Base-by-base conservation (phyloP, 225 moss, liverwort and hornwort genomes). In the Thuidium tamariscinum region DNA sequence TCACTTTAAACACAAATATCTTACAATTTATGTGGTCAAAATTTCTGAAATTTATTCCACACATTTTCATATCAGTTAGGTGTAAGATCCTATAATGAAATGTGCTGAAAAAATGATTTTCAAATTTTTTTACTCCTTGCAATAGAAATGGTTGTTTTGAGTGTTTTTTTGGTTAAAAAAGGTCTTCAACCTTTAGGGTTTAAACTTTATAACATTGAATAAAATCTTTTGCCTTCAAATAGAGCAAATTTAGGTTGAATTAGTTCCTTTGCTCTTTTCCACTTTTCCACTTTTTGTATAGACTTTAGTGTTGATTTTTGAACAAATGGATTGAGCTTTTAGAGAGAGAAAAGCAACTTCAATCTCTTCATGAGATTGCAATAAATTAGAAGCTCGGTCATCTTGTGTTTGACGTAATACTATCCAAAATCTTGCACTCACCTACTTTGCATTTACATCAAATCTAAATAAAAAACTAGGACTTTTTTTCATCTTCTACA, bases 381-480 rank as follows among this genome's bases (percentile, higher is more conserved):
- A 0, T 15, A 25, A 14, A 41, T 69, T 69, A 69, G 41, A 4
- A 15, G 9, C 0, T 16, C 16, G 0, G 5, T 70, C 42, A 70
- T 26, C 9, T 27, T 16, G 0, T 16, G 1, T 41, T 69, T 0
- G 1, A 41, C 9, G 3, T 26, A 3, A 2, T 41, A 1, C 15
- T 69, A 25, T 0, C 22, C 8, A 9, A 70, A 44, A 44, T 16
- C 16, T 16, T 71, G 2, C 5, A 44, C 2, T 44, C 2, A 16
- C 1, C 2, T 1, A 71, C 16, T 6, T 27, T 44, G 29, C 44
- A 70, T 27, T 42, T 27, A 16, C 0, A 44, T 29, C 3, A 44
- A 0, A 29, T 0, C 6, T 16, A 17, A 44, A 1, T 9, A 44
- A 29, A 3, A 5, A 2, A 16, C 0, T 10, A 3, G 1, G 2